phyloP scores from a whole-genome alignment of 352 stramenopile species.

The Globisporangium mamillatum region DNA sequence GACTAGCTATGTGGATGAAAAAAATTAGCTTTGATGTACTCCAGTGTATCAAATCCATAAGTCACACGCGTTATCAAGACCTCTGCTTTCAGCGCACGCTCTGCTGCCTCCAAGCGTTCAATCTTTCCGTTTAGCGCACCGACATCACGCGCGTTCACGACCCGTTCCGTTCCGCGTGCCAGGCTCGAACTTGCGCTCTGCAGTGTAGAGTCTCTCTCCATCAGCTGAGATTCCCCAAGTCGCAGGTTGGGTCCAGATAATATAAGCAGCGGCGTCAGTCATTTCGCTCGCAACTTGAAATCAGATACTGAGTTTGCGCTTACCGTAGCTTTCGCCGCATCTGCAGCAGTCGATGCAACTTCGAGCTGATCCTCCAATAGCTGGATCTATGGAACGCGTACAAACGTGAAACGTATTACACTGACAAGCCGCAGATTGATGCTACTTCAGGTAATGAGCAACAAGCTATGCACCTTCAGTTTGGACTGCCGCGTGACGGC shows the following conservation, averaged over 20 bases:
- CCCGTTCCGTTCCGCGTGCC: conserved; percentile 39
- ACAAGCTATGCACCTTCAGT: conserved; percentile 39
- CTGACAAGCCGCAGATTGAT: not conserved
- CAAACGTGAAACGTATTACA: not conserved
- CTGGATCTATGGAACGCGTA: conserved; percentile 35
- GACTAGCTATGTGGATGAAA: conserved; percentile 34
- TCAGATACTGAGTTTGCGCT: not conserved
- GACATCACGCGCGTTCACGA: conserved; percentile 52
- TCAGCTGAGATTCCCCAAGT: conserved; percentile 60
- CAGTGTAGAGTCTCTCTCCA: conserved; percentile 54
- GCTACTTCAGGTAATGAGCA: not conserved
- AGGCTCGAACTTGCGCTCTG: conserved; percentile 41
- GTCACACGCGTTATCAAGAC: conserved; percentile 20
- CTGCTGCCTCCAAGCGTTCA: conserved; percentile 49
- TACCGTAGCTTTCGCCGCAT: conserved; percentile 16
- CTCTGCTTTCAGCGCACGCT: conserved; percentile 72
- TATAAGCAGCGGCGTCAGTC: conserved; percentile 30
- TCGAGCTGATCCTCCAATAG: conserved; percentile 63
- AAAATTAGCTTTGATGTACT: not conserved
- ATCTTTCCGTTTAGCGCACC: conserved; percentile 60
- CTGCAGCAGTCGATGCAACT: conserved; percentile 34
- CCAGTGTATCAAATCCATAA: not conserved
- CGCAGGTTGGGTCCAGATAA: conserved; percentile 58
- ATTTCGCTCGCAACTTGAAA: not conserved
- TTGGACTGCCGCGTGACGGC: conserved; percentile 39